Evolutionary conservation across 2,329 filamentous ascomycete species (phyloP).

Genomic region (Bipolaris cookei): DNA sequence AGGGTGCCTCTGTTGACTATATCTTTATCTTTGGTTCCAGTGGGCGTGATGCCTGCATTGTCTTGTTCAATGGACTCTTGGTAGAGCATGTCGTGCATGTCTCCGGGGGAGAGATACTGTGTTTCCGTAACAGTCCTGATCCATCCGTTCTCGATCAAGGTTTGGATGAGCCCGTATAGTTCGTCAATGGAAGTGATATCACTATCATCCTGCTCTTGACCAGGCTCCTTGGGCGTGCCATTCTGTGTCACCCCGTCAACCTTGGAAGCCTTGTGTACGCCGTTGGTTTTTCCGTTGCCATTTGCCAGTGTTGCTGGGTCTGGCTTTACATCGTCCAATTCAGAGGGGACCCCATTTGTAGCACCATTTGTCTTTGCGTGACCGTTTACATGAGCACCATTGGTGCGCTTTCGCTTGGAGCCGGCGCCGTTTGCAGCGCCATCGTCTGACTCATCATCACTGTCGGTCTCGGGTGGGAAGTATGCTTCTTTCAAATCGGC

Average conservation of each 20-base stretch:
- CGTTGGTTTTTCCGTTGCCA: conserved; percentile 20
- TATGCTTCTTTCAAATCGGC: conserved; percentile 73
- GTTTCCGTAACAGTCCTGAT: conserved; percentile 65
- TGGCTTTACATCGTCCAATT: conserved; percentile 16
- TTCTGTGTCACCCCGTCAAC: conserved; percentile 18
- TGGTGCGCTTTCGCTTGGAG: conserved; percentile 31
- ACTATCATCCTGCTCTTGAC: conserved; percentile 27
- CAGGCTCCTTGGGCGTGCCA: conserved; percentile 10
- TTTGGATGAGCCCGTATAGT: conserved; percentile 53
- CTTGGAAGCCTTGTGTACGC: conserved; percentile 16
- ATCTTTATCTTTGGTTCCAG: conserved; percentile 69
- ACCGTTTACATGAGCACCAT: conserved; percentile 32
- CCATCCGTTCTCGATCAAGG: conserved; percentile 68
- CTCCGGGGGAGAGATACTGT: conserved; percentile 63
- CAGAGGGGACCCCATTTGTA: conserved; percentile 16
- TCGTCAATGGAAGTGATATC: conserved; percentile 50
- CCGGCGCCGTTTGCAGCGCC: conserved; percentile 32
- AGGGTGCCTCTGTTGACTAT: conserved; percentile 66
- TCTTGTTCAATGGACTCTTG: conserved; percentile 64
- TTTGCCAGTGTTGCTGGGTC: conserved; percentile 11
- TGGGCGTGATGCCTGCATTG: conserved; percentile 59
- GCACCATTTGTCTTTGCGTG: conserved; percentile 25
- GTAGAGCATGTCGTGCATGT: conserved; percentile 64
- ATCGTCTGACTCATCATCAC: conserved; percentile 45
- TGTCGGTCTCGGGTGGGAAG: conserved; percentile 43